phyloP scores from a whole-genome alignment of 2,329 filamentous ascomycete genomes.

The Triangularia setosa region DNA sequence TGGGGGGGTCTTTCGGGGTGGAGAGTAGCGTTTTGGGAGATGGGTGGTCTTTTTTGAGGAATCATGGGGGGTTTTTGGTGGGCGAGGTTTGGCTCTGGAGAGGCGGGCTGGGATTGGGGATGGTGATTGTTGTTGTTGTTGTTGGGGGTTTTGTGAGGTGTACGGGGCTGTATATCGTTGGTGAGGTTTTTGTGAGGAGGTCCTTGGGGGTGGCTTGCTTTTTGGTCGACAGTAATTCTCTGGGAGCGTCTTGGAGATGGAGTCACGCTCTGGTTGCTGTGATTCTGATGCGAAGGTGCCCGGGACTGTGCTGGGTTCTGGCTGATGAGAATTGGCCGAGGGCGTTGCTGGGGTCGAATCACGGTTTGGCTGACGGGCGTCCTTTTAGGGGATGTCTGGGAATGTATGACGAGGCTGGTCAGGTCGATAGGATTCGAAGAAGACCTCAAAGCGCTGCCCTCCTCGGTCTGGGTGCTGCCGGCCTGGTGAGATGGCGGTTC shows the following conservation, averaged over 20 bases:
- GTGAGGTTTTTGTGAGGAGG: neutral
- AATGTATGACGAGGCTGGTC: neutral
- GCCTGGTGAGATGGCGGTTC: neutral
- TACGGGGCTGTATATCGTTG: neutral
- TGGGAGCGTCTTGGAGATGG: too few relatives aligned
- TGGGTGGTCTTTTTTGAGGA: neutral
- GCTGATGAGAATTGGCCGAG: neutral
- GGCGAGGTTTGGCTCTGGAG: neutral
- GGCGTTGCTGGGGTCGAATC: neutral
- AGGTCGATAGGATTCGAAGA: neutral
- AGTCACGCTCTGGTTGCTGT: neutral
- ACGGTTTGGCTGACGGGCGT: neutral
- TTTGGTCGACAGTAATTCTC: neutral
- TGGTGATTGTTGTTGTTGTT: too few relatives aligned
- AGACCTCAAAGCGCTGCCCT: neutral
- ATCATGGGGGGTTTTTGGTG: neutral
- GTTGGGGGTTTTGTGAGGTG: neutral
- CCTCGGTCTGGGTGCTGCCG: neutral
- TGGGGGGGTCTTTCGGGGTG: neutral
- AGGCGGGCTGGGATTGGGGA: neutral
- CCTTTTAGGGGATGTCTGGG: neutral
- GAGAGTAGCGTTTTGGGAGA: neutral
- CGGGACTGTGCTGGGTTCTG: neutral
- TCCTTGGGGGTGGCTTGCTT: neutral
- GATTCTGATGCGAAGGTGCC: neutral